These are phyloP conservation scores for Cynanchum wilfordii DNA, from an alignment of 257 asterid species.

Conservation along the genomic window DNA sequence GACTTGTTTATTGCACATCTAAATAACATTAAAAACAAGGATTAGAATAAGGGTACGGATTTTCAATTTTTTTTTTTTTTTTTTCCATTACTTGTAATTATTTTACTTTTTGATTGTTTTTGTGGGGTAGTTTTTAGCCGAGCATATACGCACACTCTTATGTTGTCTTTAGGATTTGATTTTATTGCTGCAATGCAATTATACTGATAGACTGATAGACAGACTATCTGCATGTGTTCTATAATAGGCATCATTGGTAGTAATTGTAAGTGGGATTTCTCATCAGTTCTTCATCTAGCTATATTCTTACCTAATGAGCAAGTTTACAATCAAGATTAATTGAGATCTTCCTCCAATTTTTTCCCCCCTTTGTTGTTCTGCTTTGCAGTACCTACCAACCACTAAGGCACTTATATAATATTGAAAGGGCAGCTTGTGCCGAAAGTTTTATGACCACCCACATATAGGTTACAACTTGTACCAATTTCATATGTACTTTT, in stretches of 20 bases:
- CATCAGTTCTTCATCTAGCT: neutral
- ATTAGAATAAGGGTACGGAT: conserved; percentile 2
- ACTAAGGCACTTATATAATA: neutral
- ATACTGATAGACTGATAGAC: neutral
- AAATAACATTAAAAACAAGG: conserved; percentile 26
- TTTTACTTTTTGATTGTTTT: neutral
- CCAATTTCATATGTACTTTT: no score
- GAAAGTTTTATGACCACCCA: neutral
- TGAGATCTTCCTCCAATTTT: no score
- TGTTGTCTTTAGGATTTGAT: conserved; percentile 2
- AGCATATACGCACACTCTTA: neutral
- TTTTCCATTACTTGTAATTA: neutral
- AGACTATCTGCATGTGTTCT: neutral
- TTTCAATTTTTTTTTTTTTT: neutral
- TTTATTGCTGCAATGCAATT: neutral
- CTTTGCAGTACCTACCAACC: neutral
- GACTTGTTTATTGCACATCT: conserved; percentile 66
- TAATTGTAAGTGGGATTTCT: neutral
- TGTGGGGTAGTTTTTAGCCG: neutral
- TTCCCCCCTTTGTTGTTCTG: neutral
- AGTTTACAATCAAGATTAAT: neutral
- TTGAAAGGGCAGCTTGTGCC: neutral
- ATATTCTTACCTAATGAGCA: neutral
- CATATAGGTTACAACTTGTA: neutral
- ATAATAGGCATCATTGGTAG: neutral